Percentiles rank a stretch among this genome's conserved stretches.
Conservation (phyloP, 192 early-diverging fungal genomes). For the Phlyctochytrium arcticum region DNA sequence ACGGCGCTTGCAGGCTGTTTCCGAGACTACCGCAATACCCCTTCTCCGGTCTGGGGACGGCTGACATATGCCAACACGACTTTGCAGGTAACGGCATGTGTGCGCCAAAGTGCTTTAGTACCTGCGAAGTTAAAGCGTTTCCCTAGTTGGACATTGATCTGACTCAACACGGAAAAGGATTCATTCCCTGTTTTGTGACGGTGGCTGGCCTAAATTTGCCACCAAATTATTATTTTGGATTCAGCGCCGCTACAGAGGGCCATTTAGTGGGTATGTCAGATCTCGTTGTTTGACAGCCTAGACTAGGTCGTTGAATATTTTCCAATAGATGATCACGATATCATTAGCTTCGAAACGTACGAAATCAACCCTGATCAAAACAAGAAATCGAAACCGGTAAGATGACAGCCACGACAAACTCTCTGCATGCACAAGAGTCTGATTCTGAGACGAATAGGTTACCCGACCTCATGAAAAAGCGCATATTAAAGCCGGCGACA, state of each 20-base stretch:
- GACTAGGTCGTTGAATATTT: background rate
- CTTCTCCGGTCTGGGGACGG: slow-evolving; percentile 46
- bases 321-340: slow-evolving; percentile 70
- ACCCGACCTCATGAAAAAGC: slow-evolving; percentile 30
- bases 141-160: slow-evolving; percentile 53
- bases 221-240: slow-evolving; percentile 70
- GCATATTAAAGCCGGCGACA: slow-evolving; percentile 31
- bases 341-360: slow-evolving; percentile 61
- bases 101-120: background rate
- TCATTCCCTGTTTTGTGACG: slow-evolving; percentile 53
- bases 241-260: slow-evolving; percentile 39
- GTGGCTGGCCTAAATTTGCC: slow-evolving; percentile 52
- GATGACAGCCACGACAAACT: too few relatives aligned
- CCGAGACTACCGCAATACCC: slow-evolving; percentile 64
- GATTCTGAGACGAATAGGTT: background rate
- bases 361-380: slow-evolving; percentile 61
- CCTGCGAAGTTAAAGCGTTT: background rate
- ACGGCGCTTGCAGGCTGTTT: slow-evolving; percentile 43
- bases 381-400: too few relatives aligned
- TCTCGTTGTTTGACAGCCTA: background rate
- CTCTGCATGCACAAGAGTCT: too few relatives aligned
- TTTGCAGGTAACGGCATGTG: slow-evolving; percentile 26
- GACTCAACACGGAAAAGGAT: slow-evolving; percentile 44
- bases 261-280: slow-evolving; percentile 18
- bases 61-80: slow-evolving; percentile 60